Percentiles rank a stretch among this genome's conserved stretches.
phyloP scores from a whole-genome alignment of 2,329 filamentous ascomycete species.

The Curvularia eragrostidis region DNA sequence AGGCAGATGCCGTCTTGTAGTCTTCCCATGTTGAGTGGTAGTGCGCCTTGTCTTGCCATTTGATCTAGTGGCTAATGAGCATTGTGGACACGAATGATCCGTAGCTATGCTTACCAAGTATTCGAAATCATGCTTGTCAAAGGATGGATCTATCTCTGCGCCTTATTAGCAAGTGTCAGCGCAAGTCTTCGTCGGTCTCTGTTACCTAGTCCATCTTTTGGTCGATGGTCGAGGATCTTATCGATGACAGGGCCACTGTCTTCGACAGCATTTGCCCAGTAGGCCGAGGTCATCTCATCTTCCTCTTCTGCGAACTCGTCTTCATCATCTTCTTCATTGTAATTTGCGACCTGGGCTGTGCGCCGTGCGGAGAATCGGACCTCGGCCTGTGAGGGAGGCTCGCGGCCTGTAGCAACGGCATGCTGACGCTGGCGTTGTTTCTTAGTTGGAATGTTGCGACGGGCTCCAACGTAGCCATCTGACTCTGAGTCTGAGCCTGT shows the following conservation, averaged over 20 bases:
- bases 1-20: slow-evolving; percentile 73
- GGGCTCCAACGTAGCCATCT: slow-evolving; percentile 78
- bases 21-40: slow-evolving; percentile 96
- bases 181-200: neutral
- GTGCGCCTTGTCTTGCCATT: slow-evolving; percentile 96
- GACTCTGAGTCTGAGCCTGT: slow-evolving; percentile 68
- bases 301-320: slow-evolving; percentile 65
- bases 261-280: slow-evolving; percentile 73
- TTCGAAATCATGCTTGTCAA: slow-evolving; percentile 78
- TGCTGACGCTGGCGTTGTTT: slow-evolving; percentile 76
- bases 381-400: slow-evolving; percentile 73
- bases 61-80: slow-evolving; percentile 66
- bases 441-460: slow-evolving; percentile 70
- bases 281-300: slow-evolving; percentile 69
- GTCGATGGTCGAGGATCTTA: slow-evolving; percentile 83
- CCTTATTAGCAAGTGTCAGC: slow-evolving; percentile 25
- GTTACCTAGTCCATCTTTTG: slow-evolving; percentile 67
- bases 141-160: slow-evolving; percentile 45
- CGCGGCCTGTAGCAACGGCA: slow-evolving; percentile 65
- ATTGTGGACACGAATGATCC: neutral
- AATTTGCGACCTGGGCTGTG: slow-evolving; percentile 74
- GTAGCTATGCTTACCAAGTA: slow-evolving; percentile 62
- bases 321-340: slow-evolving; percentile 69
- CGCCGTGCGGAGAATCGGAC: slow-evolving; percentile 91
- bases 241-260: slow-evolving; percentile 88